Evolutionary conservation across 192 early-diverging fungal species (phyloP), one percentile per base, ranked within the genome.

Genomic region (Coemansia reversa): DNA sequence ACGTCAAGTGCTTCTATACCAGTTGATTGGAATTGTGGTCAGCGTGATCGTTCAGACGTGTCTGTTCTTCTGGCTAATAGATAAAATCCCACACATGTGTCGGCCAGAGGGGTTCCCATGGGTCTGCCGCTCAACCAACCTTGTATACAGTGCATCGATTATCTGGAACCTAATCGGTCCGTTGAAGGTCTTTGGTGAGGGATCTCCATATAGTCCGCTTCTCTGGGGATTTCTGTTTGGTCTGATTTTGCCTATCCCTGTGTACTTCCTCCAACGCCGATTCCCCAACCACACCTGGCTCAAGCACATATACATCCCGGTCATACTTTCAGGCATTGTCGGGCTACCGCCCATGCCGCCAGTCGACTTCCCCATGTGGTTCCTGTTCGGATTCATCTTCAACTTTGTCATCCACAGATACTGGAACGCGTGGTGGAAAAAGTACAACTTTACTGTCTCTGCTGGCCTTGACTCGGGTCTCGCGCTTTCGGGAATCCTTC

Each of bases 161-260:
- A 89, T 93, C 33, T 94, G 89, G 89, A 91, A 91, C 67, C 84
- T 89, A 4, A 83, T 93, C 39, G 89, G 89, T 25, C 92, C 91
- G 11, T 60, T 71, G 22, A 87, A 82, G 60, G 83, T 91, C 66
- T 89, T 91, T 72, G 84, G 84, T 28, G 67, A 81, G 71, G 89
- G 83, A 63, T 89, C 81, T 58, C 74, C 77, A 1, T 89, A 89
- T 66, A 68, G 75, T 63, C 69, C 75, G 9, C 57, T 81, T 7
- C 72, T 81, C 12, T 86, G 80, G 73, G 83, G 81, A n/a, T 79
- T 85, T 59, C 70, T 93, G 19, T 79, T 84, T 55, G 92, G 92
- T 3, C 84, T 88, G 48, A 48, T 92, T 7, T 70, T 92, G 20
- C 90, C 93, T 0, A 66, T 92, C 9, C 90, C 91, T 0, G 72